Conservation (phyloP, 495 filamentous ascomycete genomes). For the Thermochaetoides thermophila region DNA sequence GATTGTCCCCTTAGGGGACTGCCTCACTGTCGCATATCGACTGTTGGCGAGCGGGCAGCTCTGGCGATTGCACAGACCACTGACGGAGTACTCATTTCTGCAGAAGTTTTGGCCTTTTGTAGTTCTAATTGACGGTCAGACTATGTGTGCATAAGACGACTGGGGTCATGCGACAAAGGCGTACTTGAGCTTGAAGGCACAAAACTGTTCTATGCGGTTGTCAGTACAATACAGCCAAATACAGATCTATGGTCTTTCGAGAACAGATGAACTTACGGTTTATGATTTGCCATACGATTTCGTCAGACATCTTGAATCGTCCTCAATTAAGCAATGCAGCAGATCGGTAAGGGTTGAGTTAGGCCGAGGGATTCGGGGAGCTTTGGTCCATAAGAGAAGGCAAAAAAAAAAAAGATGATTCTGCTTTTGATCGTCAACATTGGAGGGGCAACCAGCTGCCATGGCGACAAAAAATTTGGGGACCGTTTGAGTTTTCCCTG, state of each 20-base stretch:
- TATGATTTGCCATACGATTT: constrained; percentile 70
- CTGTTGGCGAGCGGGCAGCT: constrained; percentile 91
- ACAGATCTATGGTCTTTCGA: not conserved
- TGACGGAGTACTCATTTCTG: constrained; percentile 70
- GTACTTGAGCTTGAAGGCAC: constrained; percentile 90
- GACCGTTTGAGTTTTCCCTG: constrained; percentile 6
- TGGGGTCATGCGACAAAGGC: constrained; percentile 11
- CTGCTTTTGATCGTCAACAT: not conserved
- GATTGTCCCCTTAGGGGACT: constrained; percentile 62
- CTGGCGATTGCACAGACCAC: constrained; percentile 86
- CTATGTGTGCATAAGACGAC: constrained; percentile 9
- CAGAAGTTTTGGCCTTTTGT: constrained; percentile 91
- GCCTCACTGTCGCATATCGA: constrained; percentile 86
- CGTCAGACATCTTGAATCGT: constrained; percentile 47
- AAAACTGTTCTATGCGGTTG: constrained; percentile 85
- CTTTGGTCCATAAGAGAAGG: too few species aligned
- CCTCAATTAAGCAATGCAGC: not conserved
- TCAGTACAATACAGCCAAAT: constrained; percentile 16
- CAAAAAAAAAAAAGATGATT: too few species aligned
- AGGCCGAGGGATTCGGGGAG: not conserved
- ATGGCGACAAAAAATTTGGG: constrained; percentile 7
- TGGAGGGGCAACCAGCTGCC: constrained; percentile 6
- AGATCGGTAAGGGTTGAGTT: not conserved
- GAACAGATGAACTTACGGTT: constrained; percentile 13
- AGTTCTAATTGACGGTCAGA: constrained; percentile 38